Conservation (phyloP, 495 filamentous ascomycete species). For the Sphaerosporella brunnea region DNA sequence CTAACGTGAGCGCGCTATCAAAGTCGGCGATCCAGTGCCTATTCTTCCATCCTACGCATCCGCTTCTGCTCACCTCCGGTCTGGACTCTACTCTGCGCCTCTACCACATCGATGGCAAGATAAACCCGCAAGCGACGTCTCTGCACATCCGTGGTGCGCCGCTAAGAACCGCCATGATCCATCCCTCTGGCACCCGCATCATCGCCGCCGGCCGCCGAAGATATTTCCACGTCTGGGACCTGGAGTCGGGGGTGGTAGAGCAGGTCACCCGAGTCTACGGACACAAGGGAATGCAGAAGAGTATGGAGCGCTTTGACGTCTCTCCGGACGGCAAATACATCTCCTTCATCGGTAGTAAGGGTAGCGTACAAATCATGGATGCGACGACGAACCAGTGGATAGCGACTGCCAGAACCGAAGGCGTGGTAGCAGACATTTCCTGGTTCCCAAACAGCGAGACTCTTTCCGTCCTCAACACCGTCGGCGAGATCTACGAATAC, state of each 20-base stretch:
- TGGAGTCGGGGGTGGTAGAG: slow-evolving; percentile 59
- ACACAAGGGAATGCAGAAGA: slow-evolving; percentile 54
- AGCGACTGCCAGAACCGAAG: slow-evolving; percentile 62
- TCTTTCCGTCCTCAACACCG: slow-evolving; percentile 59
- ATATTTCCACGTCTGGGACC: slow-evolving; percentile 90
- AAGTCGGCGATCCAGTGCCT: slow-evolving; percentile 62
- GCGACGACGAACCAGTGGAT: slow-evolving; percentile 76
- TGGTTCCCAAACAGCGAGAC: slow-evolving; percentile 72
- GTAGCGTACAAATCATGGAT: slow-evolving; percentile 70
- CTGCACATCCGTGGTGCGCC: slow-evolving; percentile 70
- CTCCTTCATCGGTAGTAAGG: slow-evolving; percentile 62
- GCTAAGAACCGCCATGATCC: slow-evolving; percentile 57
- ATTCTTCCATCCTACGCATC: slow-evolving; percentile 70
- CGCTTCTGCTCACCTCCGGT: slow-evolving; percentile 76
- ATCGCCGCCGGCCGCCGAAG: slow-evolving; percentile 71
- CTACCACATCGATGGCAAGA: slow-evolving; percentile 65
- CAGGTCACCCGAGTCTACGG: slow-evolving; percentile 63
- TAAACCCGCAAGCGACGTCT: slow-evolving; percentile 76
- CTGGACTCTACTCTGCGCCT: slow-evolving; percentile 68
- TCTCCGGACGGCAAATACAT: slow-evolving; percentile 74
- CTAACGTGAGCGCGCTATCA: slow-evolving; percentile 29
- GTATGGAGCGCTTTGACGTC: slow-evolving; percentile 75
- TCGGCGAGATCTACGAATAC: slow-evolving; percentile 89
- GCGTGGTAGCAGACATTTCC: slow-evolving; percentile 64
- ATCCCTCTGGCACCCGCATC: slow-evolving; percentile 45